Conservation (phyloP, 2,329 filamentous ascomycete species). For the Cladophialophora carrionii region DNA sequence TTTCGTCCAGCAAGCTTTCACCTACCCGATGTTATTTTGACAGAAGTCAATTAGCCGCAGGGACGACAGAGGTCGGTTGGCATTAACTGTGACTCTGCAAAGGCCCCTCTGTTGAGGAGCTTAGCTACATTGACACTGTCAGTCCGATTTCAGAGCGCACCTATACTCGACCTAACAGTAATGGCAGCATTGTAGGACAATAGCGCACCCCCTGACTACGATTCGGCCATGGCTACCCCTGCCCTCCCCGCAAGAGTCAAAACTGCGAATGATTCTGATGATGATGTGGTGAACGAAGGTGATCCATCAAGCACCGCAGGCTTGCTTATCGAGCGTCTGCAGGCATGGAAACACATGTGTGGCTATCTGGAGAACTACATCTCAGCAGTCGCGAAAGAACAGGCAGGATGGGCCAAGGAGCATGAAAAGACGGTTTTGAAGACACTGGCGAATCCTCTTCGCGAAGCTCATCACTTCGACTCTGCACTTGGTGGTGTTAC, state of each 20-base stretch:
- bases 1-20: neutral
- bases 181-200: conserved; percentile 32
- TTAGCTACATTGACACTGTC: neutral
- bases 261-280: conserved; percentile 46
- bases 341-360: conserved; percentile 94
- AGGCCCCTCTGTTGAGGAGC: neutral
- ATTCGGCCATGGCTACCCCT: conserved; percentile 28
- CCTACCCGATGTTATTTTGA: neutral
- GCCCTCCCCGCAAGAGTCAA: conserved; percentile 28
- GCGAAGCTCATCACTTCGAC: conserved; percentile 91
- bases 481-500: conserved; percentile 84
- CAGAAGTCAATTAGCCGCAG: neutral
- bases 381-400: conserved; percentile 78
- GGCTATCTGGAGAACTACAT: conserved; percentile 92
- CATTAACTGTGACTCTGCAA: neutral
- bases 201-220: conserved; percentile 29
- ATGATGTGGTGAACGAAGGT: conserved; percentile 63
- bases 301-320: conserved; percentile 72
- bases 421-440: conserved; percentile 87
- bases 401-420: conserved; percentile 85
- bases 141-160: conserved; percentile 5
- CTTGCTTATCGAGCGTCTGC: conserved; percentile 81
- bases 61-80: neutral
- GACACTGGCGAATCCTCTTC: conserved; percentile 82
- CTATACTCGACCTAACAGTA: conserved; percentile 18